phyloP scores from a whole-genome alignment of 1,139 yeast genomes.

The Pneumocystis sp. region DNA sequence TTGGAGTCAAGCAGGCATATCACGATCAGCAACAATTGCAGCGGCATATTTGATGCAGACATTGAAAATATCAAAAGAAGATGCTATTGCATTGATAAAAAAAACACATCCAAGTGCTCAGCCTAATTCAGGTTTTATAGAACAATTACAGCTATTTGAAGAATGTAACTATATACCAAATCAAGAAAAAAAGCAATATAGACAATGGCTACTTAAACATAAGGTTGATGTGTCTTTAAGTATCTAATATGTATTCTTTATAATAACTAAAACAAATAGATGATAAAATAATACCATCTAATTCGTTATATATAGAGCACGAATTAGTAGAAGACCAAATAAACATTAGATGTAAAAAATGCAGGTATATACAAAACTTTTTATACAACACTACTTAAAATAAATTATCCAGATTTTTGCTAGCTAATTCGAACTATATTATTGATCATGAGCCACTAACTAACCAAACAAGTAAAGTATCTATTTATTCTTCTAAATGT shows the following conservation, averaged over 20 bases:
- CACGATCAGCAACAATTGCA: slow-evolving; percentile 60
- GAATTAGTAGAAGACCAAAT: slow-evolving; percentile 18
- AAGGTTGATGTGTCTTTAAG: slow-evolving; percentile 22
- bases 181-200: slow-evolving; percentile 30
- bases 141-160: slow-evolving; percentile 53
- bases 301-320: slow-evolving; percentile 19
- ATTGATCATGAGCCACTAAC: slow-evolving; percentile 15
- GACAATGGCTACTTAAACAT: slow-evolving; percentile 36
- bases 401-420: slow-evolving; percentile 17
- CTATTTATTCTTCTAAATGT: slow-evolving; percentile 48
- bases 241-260: slow-evolving; percentile 20
- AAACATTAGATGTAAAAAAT: slow-evolving; percentile 23
- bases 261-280: slow-evolving; percentile 13
- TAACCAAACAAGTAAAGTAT: slow-evolving; percentile 6
- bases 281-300: slow-evolving; percentile 21
- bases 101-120: slow-evolving; percentile 43
- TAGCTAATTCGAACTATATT: slow-evolving; percentile 18
- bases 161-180: slow-evolving; percentile 32
- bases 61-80: slow-evolving; percentile 41
- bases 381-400: background rate
- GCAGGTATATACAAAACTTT: slow-evolving; percentile 17
- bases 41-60: slow-evolving; percentile 70
- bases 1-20: slow-evolving; percentile 54
- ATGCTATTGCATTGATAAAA: slow-evolving; percentile 58
- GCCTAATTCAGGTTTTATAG: slow-evolving; percentile 64